Percentiles rank a stretch among this genome's conserved stretches.
Evolutionary conservation across 2,329 filamentous ascomycete species (phyloP).

Genomic region (Cladosporium cucumerinum): DNA sequence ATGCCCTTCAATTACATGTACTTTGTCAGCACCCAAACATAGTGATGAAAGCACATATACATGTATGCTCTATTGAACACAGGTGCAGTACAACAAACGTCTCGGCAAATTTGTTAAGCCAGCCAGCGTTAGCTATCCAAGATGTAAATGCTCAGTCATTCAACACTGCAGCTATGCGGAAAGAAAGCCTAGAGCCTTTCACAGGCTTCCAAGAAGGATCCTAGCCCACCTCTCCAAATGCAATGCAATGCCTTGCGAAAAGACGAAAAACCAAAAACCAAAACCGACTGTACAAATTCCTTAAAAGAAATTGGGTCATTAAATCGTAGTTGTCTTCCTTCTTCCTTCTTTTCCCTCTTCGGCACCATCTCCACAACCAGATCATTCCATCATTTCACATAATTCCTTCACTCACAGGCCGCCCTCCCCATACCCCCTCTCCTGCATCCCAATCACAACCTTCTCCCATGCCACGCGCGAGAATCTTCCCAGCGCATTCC

Average conservation of each 20-base stretch:
- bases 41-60: too few species aligned
- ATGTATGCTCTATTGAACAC: too few species aligned
- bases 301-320: neutral
- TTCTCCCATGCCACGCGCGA: conserved; percentile 82
- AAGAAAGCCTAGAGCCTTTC: neutral
- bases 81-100: too few species aligned
- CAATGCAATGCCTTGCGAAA: neutral
- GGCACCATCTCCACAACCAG: neutral
- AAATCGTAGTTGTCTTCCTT: neutral
- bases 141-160: neutral
- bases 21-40: too few species aligned
- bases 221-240: neutral
- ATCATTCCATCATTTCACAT: too few species aligned
- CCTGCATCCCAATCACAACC: conserved; percentile 51
- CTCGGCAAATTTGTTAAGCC: too few species aligned
- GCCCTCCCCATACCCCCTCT: conserved; percentile 10
- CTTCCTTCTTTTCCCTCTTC: too few species aligned
- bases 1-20: too few species aligned
- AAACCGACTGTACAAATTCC: neutral
- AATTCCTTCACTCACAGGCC: neutral
- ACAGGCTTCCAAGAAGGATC: neutral
- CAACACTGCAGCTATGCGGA: neutral
- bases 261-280: neutral
- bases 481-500: conserved; percentile 80
- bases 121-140: too few species aligned